Conservation (phyloP, 1,284 basidiomycete species). For the Naganishia cerealis region DNA sequence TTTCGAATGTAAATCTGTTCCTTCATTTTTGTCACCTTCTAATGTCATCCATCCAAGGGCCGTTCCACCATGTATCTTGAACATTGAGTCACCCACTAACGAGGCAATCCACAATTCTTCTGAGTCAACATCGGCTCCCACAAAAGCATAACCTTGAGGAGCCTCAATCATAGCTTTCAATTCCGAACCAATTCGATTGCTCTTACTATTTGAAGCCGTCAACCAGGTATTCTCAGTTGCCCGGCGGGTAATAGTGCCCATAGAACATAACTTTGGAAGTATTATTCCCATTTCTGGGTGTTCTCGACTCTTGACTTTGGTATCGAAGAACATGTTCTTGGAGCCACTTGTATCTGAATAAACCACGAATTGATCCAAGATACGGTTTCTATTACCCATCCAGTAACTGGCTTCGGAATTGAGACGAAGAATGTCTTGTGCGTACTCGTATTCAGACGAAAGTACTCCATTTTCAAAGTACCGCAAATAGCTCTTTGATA, state of each 20-base stretch:
- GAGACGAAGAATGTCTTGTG: no score
- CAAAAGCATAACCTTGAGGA: conserved; percentile 87
- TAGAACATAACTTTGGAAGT: conserved; percentile 91
- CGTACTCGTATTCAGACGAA: conserved; percentile 80
- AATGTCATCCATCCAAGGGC: conserved; percentile 99
- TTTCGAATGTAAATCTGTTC: conserved; percentile 96
- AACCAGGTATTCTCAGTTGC: conserved; percentile 99
- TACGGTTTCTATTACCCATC: conserved; percentile 90
- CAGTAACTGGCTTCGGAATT: conserved; percentile 98
- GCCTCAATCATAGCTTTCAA: conserved; percentile 96
- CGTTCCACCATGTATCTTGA: conserved; percentile 93
- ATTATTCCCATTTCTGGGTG: conserved; percentile 84
- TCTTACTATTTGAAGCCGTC: conserved; percentile 96
- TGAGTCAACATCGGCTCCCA: conserved; percentile 97
- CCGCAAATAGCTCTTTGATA: conserved; percentile 85
- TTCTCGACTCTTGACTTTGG: conserved; percentile 40
- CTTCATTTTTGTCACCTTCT: conserved; percentile 93
- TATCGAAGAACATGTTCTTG: conserved; percentile 57
- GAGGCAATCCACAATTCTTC: conserved; percentile 99
- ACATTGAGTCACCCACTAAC: conserved; percentile 98
- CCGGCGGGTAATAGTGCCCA: conserved; percentile 96
- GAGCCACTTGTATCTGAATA: conserved; percentile 66
- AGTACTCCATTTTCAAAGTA: conserved; percentile 82
- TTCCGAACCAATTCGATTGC: conserved; percentile 94
- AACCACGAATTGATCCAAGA: conserved; percentile 89